phyloP scores from a whole-genome alignment of 768 basidiomycete genomes.

The Kwoniella shandongensis region DNA sequence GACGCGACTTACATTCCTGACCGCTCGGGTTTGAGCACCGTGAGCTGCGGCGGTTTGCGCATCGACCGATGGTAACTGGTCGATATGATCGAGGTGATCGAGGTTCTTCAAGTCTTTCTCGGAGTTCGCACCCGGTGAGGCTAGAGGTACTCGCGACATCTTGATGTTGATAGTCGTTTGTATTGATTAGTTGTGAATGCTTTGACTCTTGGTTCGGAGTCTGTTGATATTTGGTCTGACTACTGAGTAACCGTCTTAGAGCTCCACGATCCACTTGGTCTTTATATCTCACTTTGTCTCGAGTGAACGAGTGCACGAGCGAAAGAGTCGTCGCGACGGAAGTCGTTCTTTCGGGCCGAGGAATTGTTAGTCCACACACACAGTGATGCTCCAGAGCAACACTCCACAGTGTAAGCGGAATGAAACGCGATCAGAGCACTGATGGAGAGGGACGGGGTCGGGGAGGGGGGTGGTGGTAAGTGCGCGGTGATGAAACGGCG shows the following conservation, averaged over 20 bases:
- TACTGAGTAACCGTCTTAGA: too few species aligned
- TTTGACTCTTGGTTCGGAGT: too few species aligned
- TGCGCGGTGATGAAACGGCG: too few species aligned
- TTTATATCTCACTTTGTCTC: neutral
- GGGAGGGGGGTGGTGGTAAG: too few species aligned
- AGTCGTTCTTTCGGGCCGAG: constrained; percentile 1
- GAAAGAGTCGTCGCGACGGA: neutral
- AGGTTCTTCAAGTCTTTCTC: constrained; percentile 20
- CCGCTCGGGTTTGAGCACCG: constrained; percentile 10
- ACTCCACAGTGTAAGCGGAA: too few species aligned
- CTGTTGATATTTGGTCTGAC: too few species aligned
- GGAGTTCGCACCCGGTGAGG: constrained; percentile 2
- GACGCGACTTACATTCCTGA: constrained; percentile 11
- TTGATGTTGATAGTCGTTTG: too few species aligned
- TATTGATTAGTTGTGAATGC: too few species aligned
- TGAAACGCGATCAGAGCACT: too few species aligned
- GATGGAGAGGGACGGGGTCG: too few species aligned
- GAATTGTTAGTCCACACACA: neutral
- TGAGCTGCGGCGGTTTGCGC: constrained; percentile 1
- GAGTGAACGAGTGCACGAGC: neutral
- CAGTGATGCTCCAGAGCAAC: neutral
- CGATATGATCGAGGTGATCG: constrained; percentile 1
- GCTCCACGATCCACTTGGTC: neutral
- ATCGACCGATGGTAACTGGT: constrained; percentile 2
- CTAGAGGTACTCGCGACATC: too few species aligned